phyloP scores from a whole-genome alignment of 1,284 basidiomycete genomes.

The Anthracocystis walkeri region DNA sequence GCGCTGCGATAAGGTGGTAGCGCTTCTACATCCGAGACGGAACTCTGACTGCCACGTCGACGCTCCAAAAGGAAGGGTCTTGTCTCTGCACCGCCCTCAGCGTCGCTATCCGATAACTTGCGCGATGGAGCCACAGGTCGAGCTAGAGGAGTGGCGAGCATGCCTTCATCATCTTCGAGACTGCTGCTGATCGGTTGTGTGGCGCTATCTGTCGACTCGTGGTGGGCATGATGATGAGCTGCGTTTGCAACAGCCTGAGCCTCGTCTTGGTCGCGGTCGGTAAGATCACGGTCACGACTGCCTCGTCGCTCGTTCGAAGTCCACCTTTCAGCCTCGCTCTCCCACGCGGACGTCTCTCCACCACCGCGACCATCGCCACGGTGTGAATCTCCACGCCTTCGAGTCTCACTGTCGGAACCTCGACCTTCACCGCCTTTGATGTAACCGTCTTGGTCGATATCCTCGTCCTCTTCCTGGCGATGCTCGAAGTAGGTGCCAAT shows the following conservation, averaged over 20 bases:
- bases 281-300: conserved; percentile 21
- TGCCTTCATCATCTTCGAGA: conserved; percentile 46
- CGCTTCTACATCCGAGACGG: conserved; percentile 41
- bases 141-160: conserved; percentile 47
- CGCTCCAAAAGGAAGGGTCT: conserved; percentile 40
- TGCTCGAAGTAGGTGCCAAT: conserved; percentile 74
- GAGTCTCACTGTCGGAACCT: conserved; percentile 49
- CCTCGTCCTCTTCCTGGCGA: conserved; percentile 58
- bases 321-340: conserved; percentile 57
- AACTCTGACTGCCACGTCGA: conserved; percentile 42
- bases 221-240: conserved; percentile 21
- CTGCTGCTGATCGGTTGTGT: conserved; percentile 30
- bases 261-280: conserved; percentile 13
- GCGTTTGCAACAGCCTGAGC: conserved; percentile 11
- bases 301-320: conserved; percentile 17
- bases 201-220: conserved; percentile 24
- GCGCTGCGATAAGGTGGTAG: conserved; percentile 23
- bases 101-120: conserved; percentile 28
- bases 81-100: conserved; percentile 19
- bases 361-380: conserved; percentile 30
- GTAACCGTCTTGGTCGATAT: conserved; percentile 66
- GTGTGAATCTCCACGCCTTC: conserved; percentile 27
- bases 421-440: conserved; percentile 64
- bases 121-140: conserved; percentile 20
- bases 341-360: conserved; percentile 51